Evolutionary conservation across 495 filamentous ascomycete species (phyloP).

Genomic region (Daldinia grandis): DNA sequence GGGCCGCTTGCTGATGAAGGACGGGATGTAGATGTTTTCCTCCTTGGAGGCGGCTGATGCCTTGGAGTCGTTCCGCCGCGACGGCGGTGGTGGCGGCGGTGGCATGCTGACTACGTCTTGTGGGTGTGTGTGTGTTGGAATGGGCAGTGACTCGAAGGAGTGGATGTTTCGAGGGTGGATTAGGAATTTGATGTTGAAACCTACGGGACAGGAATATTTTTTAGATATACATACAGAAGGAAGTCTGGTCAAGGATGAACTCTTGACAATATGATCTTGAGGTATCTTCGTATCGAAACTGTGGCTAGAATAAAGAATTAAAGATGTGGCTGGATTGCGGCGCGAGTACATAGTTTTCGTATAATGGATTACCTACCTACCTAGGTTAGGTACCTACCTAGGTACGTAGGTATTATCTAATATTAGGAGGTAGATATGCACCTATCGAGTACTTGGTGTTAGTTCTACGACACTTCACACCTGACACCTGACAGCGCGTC

Average conservation of each 20-base stretch:
- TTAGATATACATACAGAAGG: background rate
- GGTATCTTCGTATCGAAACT: conserved; percentile 11
- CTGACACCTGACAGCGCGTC: conserved; percentile 45
- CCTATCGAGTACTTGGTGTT: conserved; percentile 1
- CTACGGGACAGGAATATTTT: background rate
- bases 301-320: conserved; percentile 2
- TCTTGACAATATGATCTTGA: conserved; percentile 1
- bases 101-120: conserved; percentile 17
- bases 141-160: background rate
- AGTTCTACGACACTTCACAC: conserved; percentile 31
- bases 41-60: conserved; percentile 71
- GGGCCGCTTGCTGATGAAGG: conserved; percentile 97
- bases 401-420: background rate
- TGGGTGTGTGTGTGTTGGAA: background rate
- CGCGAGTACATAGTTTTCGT: background rate
- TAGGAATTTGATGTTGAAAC: background rate
- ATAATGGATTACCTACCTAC: no score
- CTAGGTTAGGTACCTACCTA: no score
- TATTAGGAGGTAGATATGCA: background rate
- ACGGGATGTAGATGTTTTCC: conserved; percentile 97
- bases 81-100: conserved; percentile 49
- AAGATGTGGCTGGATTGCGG: background rate
- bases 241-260: background rate
- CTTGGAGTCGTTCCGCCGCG: conserved; percentile 46
- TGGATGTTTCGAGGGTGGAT: background rate